Evolutionary conservation across 345 rosid genomes (phyloP).

Genomic region (Boechera divaricarpa): DNA sequence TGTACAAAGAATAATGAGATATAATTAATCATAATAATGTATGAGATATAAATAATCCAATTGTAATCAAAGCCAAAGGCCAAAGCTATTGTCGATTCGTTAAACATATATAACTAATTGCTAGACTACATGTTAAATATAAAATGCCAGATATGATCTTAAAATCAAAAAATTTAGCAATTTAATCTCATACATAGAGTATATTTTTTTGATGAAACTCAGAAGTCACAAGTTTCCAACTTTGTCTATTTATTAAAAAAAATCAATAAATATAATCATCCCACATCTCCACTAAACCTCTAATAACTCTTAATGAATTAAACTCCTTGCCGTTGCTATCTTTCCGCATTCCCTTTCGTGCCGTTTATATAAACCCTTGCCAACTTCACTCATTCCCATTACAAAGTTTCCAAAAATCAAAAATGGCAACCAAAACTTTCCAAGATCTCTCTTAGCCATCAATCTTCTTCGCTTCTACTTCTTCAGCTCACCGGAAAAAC

Average conservation of each 20-base stretch:
- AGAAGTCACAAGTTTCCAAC: background rate
- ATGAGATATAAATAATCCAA: too few relatives aligned
- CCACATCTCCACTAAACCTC: slow-evolving; percentile 33
- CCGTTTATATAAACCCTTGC: slow-evolving; percentile 23
- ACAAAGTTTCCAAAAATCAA: background rate
- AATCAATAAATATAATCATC: background rate
- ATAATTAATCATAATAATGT: too few relatives aligned
- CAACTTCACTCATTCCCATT: background rate
- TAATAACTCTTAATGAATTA: background rate
- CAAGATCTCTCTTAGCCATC: slow-evolving; percentile 25
- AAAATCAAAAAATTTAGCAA: too few relatives aligned
- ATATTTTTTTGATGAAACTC: background rate
- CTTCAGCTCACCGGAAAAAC: slow-evolving; percentile 12
- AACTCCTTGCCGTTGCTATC: slow-evolving; percentile 34
- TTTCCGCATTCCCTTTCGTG: slow-evolving; percentile 1
- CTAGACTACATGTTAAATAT: too few relatives aligned
- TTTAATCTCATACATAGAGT: too few relatives aligned
- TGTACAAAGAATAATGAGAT: too few relatives aligned
- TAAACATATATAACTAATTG: too few relatives aligned
- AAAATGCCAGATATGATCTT: too few relatives aligned
- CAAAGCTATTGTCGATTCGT: too few relatives aligned
- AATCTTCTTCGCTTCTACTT: background rate
- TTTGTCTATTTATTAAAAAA: background rate
- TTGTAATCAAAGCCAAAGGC: too few relatives aligned
- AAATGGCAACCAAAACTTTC: slow-evolving; percentile 25